A percentile compares a stretch with the other conserved stretches of the same genome.
Conservation (phyloP, 768 basidiomycete species). For the Termitomyces sp. region DNA sequence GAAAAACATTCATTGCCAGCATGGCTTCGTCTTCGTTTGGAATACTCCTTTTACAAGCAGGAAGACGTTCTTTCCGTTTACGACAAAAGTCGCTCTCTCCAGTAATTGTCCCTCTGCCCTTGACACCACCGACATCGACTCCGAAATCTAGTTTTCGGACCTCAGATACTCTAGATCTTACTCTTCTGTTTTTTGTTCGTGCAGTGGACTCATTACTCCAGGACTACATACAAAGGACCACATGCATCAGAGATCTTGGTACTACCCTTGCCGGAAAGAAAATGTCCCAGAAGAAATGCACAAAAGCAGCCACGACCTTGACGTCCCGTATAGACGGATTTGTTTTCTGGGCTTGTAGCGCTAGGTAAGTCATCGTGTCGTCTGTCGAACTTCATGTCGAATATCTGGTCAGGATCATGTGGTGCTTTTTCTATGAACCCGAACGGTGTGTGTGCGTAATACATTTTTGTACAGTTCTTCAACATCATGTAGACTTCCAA, state of each 20-base stretch:
- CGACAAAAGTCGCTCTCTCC: constrained; percentile 7
- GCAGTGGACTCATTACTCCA: constrained; percentile 64
- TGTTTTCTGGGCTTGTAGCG: constrained; percentile 74
- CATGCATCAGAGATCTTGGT: constrained; percentile 8
- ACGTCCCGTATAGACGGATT: constrained; percentile 58
- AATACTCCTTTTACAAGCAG: constrained; percentile 51
- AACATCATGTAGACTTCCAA: constrained; percentile 39
- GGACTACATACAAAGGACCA: constrained; percentile 33
- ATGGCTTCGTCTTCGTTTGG: constrained; percentile 51
- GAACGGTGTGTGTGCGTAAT: constrained; percentile 40
- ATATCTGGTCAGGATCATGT: constrained; percentile 62
- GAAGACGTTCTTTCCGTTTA: constrained; percentile 29
- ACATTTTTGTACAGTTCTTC: neutral
- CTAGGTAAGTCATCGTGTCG: constrained; percentile 43
- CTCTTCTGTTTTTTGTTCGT: constrained; percentile 61
- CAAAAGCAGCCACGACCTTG: constrained; percentile 20
- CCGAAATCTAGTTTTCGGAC: constrained; percentile 12
- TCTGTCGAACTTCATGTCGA: constrained; percentile 2
- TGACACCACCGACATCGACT: constrained; percentile 4
- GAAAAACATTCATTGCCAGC: constrained; percentile 58
- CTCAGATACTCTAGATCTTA: constrained; percentile 66
- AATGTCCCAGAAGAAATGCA: constrained; percentile 19
- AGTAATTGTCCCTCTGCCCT: neutral
- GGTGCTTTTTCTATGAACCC: constrained; percentile 83
- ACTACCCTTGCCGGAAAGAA: neutral